Base-by-base conservation (phyloP, 2,329 filamentous ascomycete species). In the Leptographium lundbergii region DNA sequence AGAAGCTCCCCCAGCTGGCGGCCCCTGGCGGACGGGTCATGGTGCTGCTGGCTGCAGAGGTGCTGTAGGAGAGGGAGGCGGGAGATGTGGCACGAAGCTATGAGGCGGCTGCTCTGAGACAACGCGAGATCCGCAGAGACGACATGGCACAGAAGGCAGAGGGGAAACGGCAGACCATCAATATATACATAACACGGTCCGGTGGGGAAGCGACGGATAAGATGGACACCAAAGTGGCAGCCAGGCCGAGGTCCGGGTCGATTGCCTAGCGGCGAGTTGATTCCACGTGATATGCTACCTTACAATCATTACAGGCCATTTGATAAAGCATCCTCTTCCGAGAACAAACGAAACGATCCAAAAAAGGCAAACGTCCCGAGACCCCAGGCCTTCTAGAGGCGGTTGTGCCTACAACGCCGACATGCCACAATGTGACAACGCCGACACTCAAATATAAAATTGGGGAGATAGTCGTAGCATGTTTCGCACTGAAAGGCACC, bases 401-500 rank as follows among this genome's bases (percentile, higher is more conserved):
- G 60, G 60, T 81, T 77, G 51, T 62, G 72, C 34, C 72, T 66
- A 59, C 79, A 82, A 4, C 72, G 65, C n/a, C 72, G 68, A 58
- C 79, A 82, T 25, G 71, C 75, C 65, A 70, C 67, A 4, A 78
- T 65, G 4, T 66, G 66, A 60, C 79, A 82, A 55, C 73, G 69
- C 0, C 48, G 54, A 61, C 80, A 80, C 59, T 78, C 72, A 32
- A 71, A 76, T 14, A 81, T 78, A 61, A 69, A 82, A 0, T 61
- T 0, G 0, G 66, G 70, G 52, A 80, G 66, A 2, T 32, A 14
- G n/a, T 75, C 52, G 9, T 63, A 61, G 61, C 78, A 81, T 60
- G 75, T 70, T 51, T 77, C 72, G 54, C 78, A 81, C 0, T n/a
- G 56, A 36, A 70, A 67, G 0, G 14, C 34, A 1, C 75, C 76